phyloP scores from a whole-genome alignment of 2,329 filamentous ascomycete genomes.

The Penicillium capsulatum region DNA sequence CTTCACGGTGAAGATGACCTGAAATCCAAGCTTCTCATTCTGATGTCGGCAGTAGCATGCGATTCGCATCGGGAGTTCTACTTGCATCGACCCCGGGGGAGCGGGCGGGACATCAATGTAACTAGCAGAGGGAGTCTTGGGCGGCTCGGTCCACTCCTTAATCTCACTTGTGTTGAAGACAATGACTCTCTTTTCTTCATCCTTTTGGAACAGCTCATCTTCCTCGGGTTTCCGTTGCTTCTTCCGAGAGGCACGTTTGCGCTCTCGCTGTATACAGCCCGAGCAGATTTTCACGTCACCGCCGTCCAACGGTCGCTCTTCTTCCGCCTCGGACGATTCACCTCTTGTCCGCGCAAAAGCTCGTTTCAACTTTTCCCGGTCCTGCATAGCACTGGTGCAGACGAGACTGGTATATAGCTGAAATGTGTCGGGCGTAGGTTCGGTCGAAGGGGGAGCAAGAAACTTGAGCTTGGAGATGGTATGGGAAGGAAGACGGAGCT shows the following conservation, averaged over 20 bases:
- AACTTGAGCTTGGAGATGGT: constrained; percentile 94
- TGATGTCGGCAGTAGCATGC: constrained; percentile 97
- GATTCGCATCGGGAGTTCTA: constrained; percentile 89
- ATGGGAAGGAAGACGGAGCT: constrained; percentile 79
- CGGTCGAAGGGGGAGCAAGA: constrained; percentile 66
- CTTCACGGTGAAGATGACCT: constrained; percentile 91
- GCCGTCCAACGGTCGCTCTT: constrained; percentile 73
- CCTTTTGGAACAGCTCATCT: constrained; percentile 77
- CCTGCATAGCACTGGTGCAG: constrained; percentile 86
- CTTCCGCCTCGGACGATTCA: constrained; percentile 48
- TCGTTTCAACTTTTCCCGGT: constrained; percentile 60
- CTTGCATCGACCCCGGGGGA: constrained; percentile 63
- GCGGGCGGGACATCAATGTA: constrained; percentile 34
- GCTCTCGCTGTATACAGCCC: constrained; percentile 87
- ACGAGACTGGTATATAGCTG: constrained; percentile 79
- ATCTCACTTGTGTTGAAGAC: constrained; percentile 89
- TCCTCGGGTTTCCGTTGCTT: constrained; percentile 92
- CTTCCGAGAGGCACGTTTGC: constrained; percentile 85
- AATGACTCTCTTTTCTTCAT: constrained; percentile 75
- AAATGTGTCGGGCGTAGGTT: constrained; percentile 66
- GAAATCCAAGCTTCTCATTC: constrained; percentile 85
- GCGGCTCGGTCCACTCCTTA: constrained; percentile 71
- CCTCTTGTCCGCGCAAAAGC: constrained; percentile 60
- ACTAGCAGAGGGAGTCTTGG: constrained; percentile 50
- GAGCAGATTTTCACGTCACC: constrained; percentile 90